phyloP scores from a whole-genome alignment of 2,329 filamentous ascomycete species.

The Exophiala sp. region DNA sequence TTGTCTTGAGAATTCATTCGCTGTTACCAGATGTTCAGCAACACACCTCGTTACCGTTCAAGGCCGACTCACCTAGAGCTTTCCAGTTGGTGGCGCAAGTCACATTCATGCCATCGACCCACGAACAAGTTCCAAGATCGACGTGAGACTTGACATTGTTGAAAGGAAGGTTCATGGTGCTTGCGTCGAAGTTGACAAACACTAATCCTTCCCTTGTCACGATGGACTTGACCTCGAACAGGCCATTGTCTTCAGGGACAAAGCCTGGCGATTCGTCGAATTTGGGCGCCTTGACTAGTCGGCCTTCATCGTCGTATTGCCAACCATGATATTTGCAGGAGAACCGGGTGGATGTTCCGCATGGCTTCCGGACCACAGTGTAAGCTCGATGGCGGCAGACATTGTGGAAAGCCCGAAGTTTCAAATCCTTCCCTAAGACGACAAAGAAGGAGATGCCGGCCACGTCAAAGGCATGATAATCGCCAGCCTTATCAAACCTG shows the following conservation, averaged over 20 bases:
- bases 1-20: conserved; percentile 23
- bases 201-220: conserved; percentile 21
- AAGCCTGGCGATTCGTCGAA: conserved; percentile 54
- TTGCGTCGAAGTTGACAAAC: conserved; percentile 26
- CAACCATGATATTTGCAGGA: conserved; percentile 59
- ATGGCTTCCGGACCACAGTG: conserved; percentile 49
- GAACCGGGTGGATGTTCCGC: conserved; percentile 45
- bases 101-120: conserved; percentile 17
- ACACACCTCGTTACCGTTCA: neutral
- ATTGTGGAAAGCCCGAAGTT: conserved; percentile 57
- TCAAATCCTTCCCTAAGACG: conserved; percentile 46
- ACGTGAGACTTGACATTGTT: conserved; percentile 25
- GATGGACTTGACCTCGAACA: conserved; percentile 38
- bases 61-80: conserved; percentile 19
- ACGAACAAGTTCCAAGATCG: conserved; percentile 15
- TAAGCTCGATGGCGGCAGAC: conserved; percentile 58
- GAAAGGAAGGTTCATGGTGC: conserved; percentile 23
- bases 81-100: conserved; percentile 22
- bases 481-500: conserved; percentile 48
- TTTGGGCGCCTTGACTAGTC: conserved; percentile 55
- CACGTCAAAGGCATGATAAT: conserved; percentile 52
- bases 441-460: conserved; percentile 54
- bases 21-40: neutral
- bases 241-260: conserved; percentile 50
- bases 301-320: conserved; percentile 54